Percentiles rank a stretch among this genome's conserved stretches.
phyloP scores from a whole-genome alignment of 306 rosid genomes.

The Malus orientalis region DNA sequence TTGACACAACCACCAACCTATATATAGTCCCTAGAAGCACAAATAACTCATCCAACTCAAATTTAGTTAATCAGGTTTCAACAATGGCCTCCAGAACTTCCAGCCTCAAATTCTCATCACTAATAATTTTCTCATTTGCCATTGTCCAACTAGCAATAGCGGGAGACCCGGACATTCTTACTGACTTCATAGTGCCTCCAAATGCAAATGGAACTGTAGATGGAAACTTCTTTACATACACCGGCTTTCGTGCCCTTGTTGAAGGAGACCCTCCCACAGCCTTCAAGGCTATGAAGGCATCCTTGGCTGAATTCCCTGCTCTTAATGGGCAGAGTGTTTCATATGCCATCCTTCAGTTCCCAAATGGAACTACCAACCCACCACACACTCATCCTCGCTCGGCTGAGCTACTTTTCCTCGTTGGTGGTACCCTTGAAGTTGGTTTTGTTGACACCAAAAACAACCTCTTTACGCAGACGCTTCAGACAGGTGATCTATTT shows the following conservation, averaged over 20 bases:
- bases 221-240: constrained; percentile 10
- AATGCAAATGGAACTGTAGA: background rate
- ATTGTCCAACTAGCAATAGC: constrained; percentile 15
- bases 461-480: background rate
- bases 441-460: constrained; percentile 9
- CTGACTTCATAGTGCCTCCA: constrained; percentile 27
- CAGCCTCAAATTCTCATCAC: constrained; percentile 6
- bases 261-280: background rate
- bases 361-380: background rate
- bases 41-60: background rate
- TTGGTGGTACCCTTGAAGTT: background rate
- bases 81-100: background rate
- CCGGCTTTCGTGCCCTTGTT: constrained; percentile 12
- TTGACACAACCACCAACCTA: background rate
- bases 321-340: constrained; percentile 7
- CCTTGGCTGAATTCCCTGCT: background rate
- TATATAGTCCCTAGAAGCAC: background rate
- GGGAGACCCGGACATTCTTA: constrained; percentile 29
- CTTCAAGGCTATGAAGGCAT: constrained; percentile 10
- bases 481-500: constrained; percentile 1
- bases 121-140: constrained; percentile 7
- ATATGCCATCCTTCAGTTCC: background rate
- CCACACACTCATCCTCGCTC: constrained; percentile 11
- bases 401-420: background rate
- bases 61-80: background rate